phyloP scores from a whole-genome alignment of 208 protist genomes.

The Novymonas esmeraldas region DNA sequence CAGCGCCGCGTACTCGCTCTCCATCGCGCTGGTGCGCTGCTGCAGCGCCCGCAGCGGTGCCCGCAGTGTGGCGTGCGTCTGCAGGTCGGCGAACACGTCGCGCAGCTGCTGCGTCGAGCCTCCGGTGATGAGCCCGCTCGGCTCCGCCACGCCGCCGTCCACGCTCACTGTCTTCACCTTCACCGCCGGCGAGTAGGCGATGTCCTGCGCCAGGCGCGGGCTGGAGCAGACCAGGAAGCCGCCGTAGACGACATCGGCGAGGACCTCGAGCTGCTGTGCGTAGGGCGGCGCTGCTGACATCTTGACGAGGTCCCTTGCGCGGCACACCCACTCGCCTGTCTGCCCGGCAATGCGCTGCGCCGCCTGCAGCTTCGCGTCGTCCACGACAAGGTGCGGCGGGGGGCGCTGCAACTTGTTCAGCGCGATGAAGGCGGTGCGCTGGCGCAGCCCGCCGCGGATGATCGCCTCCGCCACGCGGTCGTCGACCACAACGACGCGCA shows the following conservation, averaged over 20 bases:
- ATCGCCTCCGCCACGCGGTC: constrained; percentile 94
- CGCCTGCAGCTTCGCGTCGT: constrained; percentile 36
- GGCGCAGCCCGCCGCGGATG: constrained; percentile 92
- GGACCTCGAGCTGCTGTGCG: constrained; percentile 15
- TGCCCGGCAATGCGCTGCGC: constrained; percentile 49
- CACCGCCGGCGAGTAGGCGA: constrained; percentile 86
- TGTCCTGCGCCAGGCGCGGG: constrained; percentile 75
- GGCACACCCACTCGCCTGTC: constrained; percentile 25
- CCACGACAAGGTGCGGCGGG: constrained; percentile 20
- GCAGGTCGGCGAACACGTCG: constrained; percentile 75
- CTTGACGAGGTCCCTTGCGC: constrained; percentile 29
- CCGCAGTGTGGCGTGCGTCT: constrained; percentile 41
- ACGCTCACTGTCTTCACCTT: constrained; percentile 95
- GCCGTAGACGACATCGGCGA: constrained; percentile 96
- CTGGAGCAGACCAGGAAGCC: constrained; percentile 95
- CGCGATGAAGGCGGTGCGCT: constrained; percentile 98
- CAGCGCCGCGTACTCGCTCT: constrained; percentile 47
- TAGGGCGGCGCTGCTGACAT: constrained; percentile 1
- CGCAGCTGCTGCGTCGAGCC: constrained; percentile 82
- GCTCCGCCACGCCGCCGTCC: constrained; percentile 98
- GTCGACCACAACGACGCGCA: constrained; percentile 96
- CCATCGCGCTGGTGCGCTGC: constrained; percentile 36
- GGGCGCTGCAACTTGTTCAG: constrained; percentile 89
- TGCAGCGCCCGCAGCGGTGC: constrained; percentile 57
- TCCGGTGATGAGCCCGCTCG: constrained; percentile 97